Percentiles rank a stretch among this genome's conserved stretches.
Evolutionary conservation across 1,284 basidiomycete species (phyloP).

Genomic region (Fistulinella cinereoalba): DNA sequence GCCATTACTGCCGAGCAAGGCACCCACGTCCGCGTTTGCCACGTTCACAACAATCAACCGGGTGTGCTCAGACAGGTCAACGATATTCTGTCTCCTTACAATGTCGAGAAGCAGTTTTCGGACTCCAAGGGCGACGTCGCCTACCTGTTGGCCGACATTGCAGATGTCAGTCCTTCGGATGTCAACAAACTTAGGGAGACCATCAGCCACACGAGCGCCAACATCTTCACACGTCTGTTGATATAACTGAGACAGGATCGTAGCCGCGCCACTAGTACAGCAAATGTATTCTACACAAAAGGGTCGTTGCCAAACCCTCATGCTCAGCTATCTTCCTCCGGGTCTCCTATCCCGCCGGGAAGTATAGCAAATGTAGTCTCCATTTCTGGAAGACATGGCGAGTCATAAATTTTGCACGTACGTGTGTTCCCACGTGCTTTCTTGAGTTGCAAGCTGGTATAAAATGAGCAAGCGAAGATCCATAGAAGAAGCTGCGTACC

Average conservation of each 20-base stretch:
- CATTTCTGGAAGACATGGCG: constrained; percentile 95
- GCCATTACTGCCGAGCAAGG: constrained; percentile 85
- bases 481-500: constrained; percentile 42
- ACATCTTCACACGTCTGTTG: constrained; percentile 86
- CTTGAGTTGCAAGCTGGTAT: constrained; percentile 77
- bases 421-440: constrained; percentile 93
- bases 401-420: constrained; percentile 97
- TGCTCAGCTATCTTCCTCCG: constrained; percentile 72
- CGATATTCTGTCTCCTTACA: constrained; percentile 89
- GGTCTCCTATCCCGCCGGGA: constrained; percentile 84
- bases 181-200: constrained; percentile 80
- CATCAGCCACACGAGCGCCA: constrained; percentile 80
- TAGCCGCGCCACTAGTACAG: constrained; percentile 32
- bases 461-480: constrained; percentile 10
- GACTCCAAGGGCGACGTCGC: constrained; percentile 95
- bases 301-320: neutral
- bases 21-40: constrained; percentile 86
- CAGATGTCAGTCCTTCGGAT: constrained; percentile 82
- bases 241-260: constrained; percentile 40
- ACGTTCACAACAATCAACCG: constrained; percentile 97
- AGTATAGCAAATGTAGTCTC: constrained; percentile 96
- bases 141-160: constrained; percentile 95
- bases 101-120: constrained; percentile 99
- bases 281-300: constrained; percentile 9
- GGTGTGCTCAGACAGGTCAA: constrained; percentile 97